Conservation (phyloP, 202 grass and related monocot species). For the Elaeis oleifera region DNA sequence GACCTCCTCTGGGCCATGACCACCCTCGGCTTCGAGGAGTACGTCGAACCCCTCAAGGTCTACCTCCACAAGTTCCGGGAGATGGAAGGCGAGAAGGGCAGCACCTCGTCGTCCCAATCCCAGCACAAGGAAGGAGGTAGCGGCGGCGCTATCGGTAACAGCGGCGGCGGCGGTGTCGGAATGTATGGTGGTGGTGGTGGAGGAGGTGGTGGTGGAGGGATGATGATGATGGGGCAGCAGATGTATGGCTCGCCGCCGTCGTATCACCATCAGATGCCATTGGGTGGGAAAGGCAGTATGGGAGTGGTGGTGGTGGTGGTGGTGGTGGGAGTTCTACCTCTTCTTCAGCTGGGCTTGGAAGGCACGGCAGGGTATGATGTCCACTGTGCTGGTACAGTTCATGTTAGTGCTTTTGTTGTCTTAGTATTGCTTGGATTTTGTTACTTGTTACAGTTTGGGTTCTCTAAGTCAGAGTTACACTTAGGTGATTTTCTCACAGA, state of each 20-base stretch:
- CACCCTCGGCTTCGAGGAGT: constrained; percentile 96
- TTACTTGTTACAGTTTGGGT: no score
- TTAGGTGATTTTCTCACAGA: no score
- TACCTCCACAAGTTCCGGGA: constrained; percentile 97
- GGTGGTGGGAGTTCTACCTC: no score
- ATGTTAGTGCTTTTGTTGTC: no score
- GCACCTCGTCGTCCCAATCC: background rate
- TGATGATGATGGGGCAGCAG: constrained; percentile 66
- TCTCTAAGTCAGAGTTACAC: no score
- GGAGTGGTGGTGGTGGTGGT: background rate
- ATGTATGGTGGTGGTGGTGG: background rate
- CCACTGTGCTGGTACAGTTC: no score
- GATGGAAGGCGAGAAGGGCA: constrained; percentile 75
- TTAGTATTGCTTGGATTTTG: no score
- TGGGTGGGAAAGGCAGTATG: constrained; percentile 34
- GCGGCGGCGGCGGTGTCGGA: no score
- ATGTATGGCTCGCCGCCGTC: constrained; percentile 40
- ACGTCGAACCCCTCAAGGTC: constrained; percentile 86
- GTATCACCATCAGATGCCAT: constrained; percentile 48
- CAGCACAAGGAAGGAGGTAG: constrained; percentile 27
- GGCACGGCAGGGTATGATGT: constrained; percentile 28
- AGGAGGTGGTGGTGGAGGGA: constrained; percentile 22
- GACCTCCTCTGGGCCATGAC: constrained; percentile 96
- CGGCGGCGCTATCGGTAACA: background rate
- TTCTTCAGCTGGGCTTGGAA: constrained; percentile 25